Conservation (phyloP, 352 stramenopile species). For the Globisporangium radiosum region DNA sequence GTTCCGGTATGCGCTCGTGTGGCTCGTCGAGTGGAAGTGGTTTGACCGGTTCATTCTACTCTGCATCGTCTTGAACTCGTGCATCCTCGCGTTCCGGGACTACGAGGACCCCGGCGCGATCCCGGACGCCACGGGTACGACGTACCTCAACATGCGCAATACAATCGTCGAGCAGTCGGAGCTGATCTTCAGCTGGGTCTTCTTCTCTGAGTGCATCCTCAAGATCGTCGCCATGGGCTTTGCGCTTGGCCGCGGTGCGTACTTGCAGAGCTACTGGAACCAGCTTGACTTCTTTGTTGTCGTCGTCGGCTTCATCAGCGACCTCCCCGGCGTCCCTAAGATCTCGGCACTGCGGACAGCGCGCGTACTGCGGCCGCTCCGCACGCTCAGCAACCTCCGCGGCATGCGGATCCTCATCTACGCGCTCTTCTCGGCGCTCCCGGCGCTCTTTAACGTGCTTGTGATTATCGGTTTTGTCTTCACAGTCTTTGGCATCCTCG, state of each 20-base stretch:
- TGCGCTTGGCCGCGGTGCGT: constrained; percentile 40
- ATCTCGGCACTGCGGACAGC: constrained; percentile 25
- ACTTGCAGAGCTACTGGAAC: constrained; percentile 77
- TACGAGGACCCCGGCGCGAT: constrained; percentile 32
- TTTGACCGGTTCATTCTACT: constrained; percentile 74
- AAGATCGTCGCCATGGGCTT: constrained; percentile 83
- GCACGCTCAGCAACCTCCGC: constrained; percentile 42
- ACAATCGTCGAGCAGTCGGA: constrained; percentile 32
- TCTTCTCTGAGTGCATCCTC: constrained; percentile 64
- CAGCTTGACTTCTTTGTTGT: constrained; percentile 86
- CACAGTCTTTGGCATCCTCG: constrained; percentile 67
- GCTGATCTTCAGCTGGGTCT: constrained; percentile 44
- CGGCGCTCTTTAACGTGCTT: constrained; percentile 59
- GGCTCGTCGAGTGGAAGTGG: constrained; percentile 51
- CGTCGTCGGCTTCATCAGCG: constrained; percentile 30
- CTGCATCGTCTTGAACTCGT: constrained; percentile 61
- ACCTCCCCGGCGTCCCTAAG: constrained; percentile 33
- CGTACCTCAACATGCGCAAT: constrained; percentile 25
- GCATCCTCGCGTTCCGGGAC: constrained; percentile 56
- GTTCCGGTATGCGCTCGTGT: constrained; percentile 31
- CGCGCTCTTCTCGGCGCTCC: constrained; percentile 46
- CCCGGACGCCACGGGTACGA: constrained; percentile 19
- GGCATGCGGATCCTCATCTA: constrained; percentile 49
- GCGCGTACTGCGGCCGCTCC: constrained; percentile 52
- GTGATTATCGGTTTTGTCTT: constrained; percentile 63